Evolutionary conservation across 257 asterid genomes (phyloP), one percentile per base, ranked within the genome.

Genomic region (Leonotis leonurus): DNA sequence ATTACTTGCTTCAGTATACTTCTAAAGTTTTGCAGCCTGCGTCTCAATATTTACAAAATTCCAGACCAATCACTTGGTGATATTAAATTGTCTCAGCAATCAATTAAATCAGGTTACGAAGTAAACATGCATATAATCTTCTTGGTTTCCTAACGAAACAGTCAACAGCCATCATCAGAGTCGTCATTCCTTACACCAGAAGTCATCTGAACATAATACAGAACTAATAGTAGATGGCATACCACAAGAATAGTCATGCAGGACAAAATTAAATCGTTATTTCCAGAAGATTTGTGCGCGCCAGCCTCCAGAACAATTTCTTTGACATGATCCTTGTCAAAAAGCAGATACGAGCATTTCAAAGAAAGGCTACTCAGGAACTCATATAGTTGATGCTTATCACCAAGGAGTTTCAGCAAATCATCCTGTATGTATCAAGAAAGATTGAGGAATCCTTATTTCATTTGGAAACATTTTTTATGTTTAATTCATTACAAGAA

Each of bases 221-320:
- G 45, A 76, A 61, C 44, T 33, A 56, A 61, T 32, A 53, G 21
- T 48, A 59, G 59, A 68, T 24, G 52, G 17, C 80, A 35, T 87
- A 93, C 99, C 97, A 90, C 99, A 69, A 93, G 95, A 68, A 93
- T 77, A 53, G 88, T 81, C 96, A 90, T 93, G 90, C 97, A 87
- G 64, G 97, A 84, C 77, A 84, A 77, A 69, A 83, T 75, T 63
- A 88, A 69, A 66, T 83, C 90, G 10, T 74, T 76, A 73, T 72
- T 83, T 74, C 92, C 99, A 67, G 83, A 74, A 55, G 94, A 76
- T 70, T 90, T 93, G 70, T 83, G 94, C 16, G 58, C 41, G 21
- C 76, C 81, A 70, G 88, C 89, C 85, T 87, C 90, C 73, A 68
- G 73, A 75, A 93, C 84, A 65, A 93, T 84, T 80, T 82, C 97